A percentile compares a stretch with the other conserved stretches of the same genome.
Conservation (phyloP, 495 filamentous ascomycete genomes). For the Trichoderma asperelloides region DNA sequence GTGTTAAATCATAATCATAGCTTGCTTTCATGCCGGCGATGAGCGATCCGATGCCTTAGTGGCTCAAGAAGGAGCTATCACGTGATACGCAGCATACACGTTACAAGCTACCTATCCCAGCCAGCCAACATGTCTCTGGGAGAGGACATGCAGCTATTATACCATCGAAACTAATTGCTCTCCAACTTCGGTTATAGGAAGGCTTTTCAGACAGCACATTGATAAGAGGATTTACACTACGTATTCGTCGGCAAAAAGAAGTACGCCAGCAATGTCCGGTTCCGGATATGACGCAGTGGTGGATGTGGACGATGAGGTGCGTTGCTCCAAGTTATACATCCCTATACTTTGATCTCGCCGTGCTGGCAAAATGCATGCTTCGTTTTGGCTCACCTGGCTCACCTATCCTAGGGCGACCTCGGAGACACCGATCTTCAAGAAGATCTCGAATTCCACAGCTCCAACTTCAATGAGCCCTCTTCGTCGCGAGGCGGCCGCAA, state of each 20-base stretch:
- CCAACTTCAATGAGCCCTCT: constrained; percentile 40
- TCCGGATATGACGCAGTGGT: constrained; percentile 95
- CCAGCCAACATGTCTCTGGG: background rate
- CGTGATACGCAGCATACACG: background rate
- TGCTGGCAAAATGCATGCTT: background rate
- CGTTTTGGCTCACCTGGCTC: background rate
- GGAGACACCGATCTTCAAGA: constrained; percentile 97
- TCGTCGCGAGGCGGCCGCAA: constrained; percentile 43
- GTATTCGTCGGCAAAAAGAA: too few species aligned
- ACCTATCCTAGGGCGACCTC: constrained; percentile 69
- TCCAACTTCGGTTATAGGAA: too few species aligned
- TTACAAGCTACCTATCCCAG: background rate
- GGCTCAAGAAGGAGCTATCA: background rate
- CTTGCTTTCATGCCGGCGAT: background rate
- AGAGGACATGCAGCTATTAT: too few species aligned
- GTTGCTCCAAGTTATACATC: constrained; percentile 6
- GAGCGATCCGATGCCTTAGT: background rate
- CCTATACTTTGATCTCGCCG: background rate
- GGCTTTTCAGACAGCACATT: too few species aligned
- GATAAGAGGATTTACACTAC: too few species aligned
- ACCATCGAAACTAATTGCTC: too few species aligned
- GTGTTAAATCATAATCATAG: too few species aligned
- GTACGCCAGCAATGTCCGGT: constrained; percentile 54
- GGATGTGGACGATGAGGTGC: constrained; percentile 86
- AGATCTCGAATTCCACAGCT: constrained; percentile 97